A percentile compares a stretch with the other conserved stretches of the same genome.
These are phyloP conservation scores for Backusella sp. DNA, from an alignment of 192 early-diverging fungal genomes.

Conservation along the genomic window DNA sequence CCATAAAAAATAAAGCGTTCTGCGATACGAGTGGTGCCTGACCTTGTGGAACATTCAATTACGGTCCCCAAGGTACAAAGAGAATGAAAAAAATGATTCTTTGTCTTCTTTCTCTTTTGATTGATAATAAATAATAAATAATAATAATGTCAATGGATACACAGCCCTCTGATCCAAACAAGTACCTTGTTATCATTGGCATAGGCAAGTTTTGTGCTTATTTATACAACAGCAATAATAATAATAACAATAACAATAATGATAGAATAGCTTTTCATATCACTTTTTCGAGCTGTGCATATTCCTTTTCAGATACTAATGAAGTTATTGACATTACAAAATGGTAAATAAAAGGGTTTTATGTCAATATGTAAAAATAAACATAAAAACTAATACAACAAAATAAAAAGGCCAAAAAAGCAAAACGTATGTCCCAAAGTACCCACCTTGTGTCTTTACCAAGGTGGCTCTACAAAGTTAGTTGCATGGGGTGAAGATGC, in stretches of 20 bases:
- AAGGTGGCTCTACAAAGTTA: constrained; percentile 38
- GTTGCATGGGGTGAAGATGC: constrained; percentile 46
- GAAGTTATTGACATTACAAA: constrained; percentile 46
- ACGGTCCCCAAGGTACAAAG: background rate
- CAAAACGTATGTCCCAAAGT: constrained; percentile 39
- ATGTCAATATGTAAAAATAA: too few species aligned
- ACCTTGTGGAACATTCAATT: background rate
- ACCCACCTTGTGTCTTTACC: constrained; percentile 42
- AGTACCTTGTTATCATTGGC: constrained; percentile 34
- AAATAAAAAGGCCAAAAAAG: constrained; percentile 19
- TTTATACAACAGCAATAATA: too few species aligned
- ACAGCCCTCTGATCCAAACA: constrained; percentile 21
- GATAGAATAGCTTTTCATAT: constrained; percentile 38
- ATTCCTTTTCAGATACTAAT: constrained; percentile 41
- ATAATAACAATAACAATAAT: too few species aligned
- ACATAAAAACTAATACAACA: background rate
- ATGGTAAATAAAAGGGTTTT: too few species aligned
- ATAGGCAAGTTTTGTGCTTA: constrained; percentile 23
- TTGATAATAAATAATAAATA: background rate
- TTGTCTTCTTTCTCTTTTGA: background rate
- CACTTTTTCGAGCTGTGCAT: constrained; percentile 45
- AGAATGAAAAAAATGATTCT: background rate
- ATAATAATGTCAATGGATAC: constrained; percentile 10
- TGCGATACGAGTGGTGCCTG: background rate
- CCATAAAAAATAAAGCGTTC: too few species aligned